These are phyloP conservation scores for Lepidium aucheri DNA, from an alignment of 345 rosid genomes.

Conservation along the genomic window DNA sequence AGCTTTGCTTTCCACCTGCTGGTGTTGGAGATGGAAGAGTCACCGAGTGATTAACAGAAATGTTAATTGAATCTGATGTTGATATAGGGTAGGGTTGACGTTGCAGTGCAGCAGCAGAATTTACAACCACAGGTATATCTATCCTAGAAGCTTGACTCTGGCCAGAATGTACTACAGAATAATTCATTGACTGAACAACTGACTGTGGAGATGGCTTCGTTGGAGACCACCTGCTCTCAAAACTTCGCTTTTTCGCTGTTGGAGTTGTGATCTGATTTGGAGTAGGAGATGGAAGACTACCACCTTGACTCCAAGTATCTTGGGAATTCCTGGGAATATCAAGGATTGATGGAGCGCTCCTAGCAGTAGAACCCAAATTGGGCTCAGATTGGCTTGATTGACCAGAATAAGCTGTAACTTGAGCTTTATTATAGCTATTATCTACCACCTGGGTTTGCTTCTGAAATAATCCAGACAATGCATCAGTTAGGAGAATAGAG, in stretches of 20 bases:
- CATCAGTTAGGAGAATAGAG: constrained; percentile 68
- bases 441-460: constrained; percentile 39
- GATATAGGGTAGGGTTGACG: constrained; percentile 23
- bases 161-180: constrained; percentile 23
- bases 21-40: constrained; percentile 36
- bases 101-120: constrained; percentile 36
- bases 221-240: constrained; percentile 69
- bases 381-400: constrained; percentile 25
- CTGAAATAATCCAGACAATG: constrained; percentile 59
- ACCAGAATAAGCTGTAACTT: constrained; percentile 31
- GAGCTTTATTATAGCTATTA: constrained; percentile 31
- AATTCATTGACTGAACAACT: constrained; percentile 18
- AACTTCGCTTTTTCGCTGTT: constrained; percentile 31
- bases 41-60: constrained; percentile 22
- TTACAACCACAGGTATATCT: constrained; percentile 28
- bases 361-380: constrained; percentile 26
- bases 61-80: neutral
- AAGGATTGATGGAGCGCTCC: constrained; percentile 34
- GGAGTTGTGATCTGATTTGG: constrained; percentile 52
- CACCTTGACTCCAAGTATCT: constrained; percentile 52
- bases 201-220: constrained; percentile 38
- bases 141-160: constrained; percentile 30
- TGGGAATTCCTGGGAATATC: constrained; percentile 48
- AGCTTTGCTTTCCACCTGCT: constrained; percentile 36
- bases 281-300: constrained; percentile 90